These are phyloP conservation scores for Acacia melanoxylon DNA, from an alignment of 306 rosid species.

Conservation along the genomic window DNA sequence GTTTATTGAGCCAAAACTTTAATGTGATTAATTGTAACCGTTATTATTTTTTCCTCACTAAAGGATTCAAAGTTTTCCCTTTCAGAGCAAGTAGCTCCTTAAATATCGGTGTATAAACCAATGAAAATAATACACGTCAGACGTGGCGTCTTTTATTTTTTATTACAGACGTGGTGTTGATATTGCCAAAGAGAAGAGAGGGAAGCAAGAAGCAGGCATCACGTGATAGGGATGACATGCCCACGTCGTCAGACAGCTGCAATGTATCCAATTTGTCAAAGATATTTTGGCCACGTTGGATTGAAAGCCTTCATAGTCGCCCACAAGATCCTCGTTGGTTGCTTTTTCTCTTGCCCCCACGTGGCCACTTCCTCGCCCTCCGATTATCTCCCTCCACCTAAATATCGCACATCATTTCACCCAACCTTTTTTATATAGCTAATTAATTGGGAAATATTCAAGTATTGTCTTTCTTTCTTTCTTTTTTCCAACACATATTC, in stretches of 20 bases:
- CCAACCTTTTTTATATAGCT: too few species aligned
- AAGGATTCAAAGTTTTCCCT: not conserved
- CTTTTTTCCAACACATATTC: too few species aligned
- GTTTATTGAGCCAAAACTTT: too few species aligned
- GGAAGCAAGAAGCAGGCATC: not conserved
- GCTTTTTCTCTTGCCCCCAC: not conserved
- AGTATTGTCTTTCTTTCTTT: too few species aligned
- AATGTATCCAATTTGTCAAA: constrained; percentile 26
- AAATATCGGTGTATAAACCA: not conserved
- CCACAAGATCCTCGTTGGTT: not conserved
- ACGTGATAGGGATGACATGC: constrained; percentile 29
- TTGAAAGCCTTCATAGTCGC: not conserved
- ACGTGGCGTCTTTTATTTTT: not conserved
- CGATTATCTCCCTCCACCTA: not conserved
- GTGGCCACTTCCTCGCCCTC: not conserved
- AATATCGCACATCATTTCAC: too few species aligned
- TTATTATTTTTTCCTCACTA: not conserved
- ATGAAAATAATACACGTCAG: constrained; percentile 12
- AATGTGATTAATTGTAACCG: too few species aligned
- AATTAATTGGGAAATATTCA: too few species aligned
- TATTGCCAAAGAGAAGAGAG: not conserved
- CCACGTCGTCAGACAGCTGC: constrained; percentile 29
- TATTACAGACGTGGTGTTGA: not conserved
- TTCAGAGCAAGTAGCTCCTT: not conserved
- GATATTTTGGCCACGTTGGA: not conserved